These are phyloP conservation scores for Tuber brumale DNA, from an alignment of 495 filamentous ascomycete genomes.

Conservation along the genomic window DNA sequence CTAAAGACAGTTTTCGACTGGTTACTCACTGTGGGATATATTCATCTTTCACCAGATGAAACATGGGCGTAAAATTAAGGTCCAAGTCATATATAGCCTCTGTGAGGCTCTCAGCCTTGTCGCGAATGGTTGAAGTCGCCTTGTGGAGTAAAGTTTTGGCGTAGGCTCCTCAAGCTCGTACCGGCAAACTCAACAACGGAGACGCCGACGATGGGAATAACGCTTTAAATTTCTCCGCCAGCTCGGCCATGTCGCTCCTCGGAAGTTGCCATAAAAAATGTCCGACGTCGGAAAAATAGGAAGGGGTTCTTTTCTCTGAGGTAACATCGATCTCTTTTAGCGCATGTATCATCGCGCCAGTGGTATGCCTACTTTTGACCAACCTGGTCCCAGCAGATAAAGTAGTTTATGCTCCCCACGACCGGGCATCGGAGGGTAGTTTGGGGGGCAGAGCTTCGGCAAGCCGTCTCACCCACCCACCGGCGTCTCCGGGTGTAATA, in stretches of 20 bases:
- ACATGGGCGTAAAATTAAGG: background rate
- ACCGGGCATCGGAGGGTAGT: background rate
- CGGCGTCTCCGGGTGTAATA: conserved; percentile 2
- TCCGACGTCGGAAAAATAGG: background rate
- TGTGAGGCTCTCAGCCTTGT: background rate
- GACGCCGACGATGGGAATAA: background rate
- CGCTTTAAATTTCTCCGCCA: background rate
- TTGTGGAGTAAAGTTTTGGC: conserved; percentile 1
- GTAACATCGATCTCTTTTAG: background rate
- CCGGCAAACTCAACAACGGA: background rate
- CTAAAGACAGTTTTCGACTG: background rate
- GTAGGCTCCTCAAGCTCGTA: background rate
- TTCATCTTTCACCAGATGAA: background rate
- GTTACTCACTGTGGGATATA: background rate
- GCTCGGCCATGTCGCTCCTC: background rate
- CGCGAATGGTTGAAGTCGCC: background rate
- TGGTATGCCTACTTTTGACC: background rate
- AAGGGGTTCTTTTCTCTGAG: background rate
- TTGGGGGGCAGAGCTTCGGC: background rate
- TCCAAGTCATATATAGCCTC: background rate
- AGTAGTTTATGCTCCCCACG: background rate
- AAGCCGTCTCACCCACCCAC: background rate
- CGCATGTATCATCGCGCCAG: background rate
- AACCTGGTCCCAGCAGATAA: background rate
- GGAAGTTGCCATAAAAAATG: background rate